A percentile compares a stretch with the other conserved stretches of the same genome.
Evolutionary conservation across 1,284 basidiomycete species (phyloP).

Genomic region (Ceratobasidium sp.): DNA sequence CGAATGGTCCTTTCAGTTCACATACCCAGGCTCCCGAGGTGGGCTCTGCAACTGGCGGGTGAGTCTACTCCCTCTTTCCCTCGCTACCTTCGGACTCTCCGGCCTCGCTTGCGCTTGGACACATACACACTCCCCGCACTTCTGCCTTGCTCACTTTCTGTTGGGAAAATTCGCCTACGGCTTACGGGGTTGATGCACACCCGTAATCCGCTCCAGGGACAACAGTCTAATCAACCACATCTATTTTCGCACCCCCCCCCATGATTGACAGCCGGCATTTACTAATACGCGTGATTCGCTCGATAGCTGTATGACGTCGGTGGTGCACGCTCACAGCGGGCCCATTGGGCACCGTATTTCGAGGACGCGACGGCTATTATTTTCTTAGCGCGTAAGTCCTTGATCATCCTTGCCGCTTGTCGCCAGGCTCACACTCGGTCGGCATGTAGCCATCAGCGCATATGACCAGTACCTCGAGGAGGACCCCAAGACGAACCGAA

Average conservation of each 20-base stretch:
- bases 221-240: neutral
- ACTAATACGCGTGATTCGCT: constrained; percentile 63
- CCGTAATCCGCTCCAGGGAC: neutral
- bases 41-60: constrained; percentile 24
- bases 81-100: constrained; percentile 12
- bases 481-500: constrained; percentile 74
- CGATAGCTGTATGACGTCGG: constrained; percentile 83
- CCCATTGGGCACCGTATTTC: constrained; percentile 81
- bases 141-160: neutral
- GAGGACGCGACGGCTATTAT: constrained; percentile 86
- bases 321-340: constrained; percentile 71
- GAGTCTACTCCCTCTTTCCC: neutral
- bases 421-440: neutral
- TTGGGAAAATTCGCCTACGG: neutral
- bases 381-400: constrained; percentile 65
- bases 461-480: constrained; percentile 87
- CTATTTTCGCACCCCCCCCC: neutral
- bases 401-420: neutral
- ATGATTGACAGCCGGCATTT: constrained; percentile 50
- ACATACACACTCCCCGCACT: neutral
- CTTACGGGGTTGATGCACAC: neutral
- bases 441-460: constrained; percentile 64
- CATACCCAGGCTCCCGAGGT: constrained; percentile 28
- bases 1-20: constrained; percentile 65
- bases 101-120: neutral